A percentile compares a stretch with the other conserved stretches of the same genome.
phyloP scores from a whole-genome alignment of 805 yeast genomes.

The Grigorovia yakushimaensis region DNA sequence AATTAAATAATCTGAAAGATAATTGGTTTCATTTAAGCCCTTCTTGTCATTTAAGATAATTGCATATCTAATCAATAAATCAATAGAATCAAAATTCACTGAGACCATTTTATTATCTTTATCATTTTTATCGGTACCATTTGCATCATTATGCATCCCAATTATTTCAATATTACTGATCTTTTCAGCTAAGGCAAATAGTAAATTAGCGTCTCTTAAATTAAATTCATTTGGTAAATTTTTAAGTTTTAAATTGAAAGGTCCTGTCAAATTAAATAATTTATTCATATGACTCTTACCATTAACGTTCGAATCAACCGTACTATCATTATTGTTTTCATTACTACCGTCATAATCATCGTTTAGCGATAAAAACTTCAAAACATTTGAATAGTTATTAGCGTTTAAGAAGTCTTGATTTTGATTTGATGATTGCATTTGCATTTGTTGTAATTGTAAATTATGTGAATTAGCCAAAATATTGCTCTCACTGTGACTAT shows the following conservation, averaged over 20 bases:
- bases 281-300: slow-evolving; percentile 2
- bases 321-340: not conserved
- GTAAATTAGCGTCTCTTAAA: slow-evolving; percentile 50
- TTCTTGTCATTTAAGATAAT: slow-evolving; percentile 30
- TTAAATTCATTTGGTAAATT: slow-evolving; percentile 56
- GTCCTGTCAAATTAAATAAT: not conserved
- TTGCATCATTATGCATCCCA: slow-evolving; percentile 18
- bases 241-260: slow-evolving; percentile 31
- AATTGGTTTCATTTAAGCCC: slow-evolving; percentile 4
- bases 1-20: slow-evolving; percentile 10
- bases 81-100: slow-evolving; percentile 35
- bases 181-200: slow-evolving; percentile 60
- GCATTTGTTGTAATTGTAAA: not conserved
- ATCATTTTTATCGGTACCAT: not conserved
- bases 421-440: not conserved
- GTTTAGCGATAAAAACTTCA: not conserved
- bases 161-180: slow-evolving; percentile 40
- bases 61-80: slow-evolving; percentile 35
- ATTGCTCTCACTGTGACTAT: slow-evolving; percentile 9
- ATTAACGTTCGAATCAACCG: slow-evolving; percentile 6
- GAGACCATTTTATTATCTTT: slow-evolving; percentile 11
- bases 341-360: not conserved
- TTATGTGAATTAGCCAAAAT: not conserved
- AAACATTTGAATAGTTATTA: not conserved
- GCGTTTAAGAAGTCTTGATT: not conserved